Evolutionary conservation across 257 asterid genomes (phyloP), one percentile per base, ranked within the genome.

Genomic region (Solanum etuberosum): DNA sequence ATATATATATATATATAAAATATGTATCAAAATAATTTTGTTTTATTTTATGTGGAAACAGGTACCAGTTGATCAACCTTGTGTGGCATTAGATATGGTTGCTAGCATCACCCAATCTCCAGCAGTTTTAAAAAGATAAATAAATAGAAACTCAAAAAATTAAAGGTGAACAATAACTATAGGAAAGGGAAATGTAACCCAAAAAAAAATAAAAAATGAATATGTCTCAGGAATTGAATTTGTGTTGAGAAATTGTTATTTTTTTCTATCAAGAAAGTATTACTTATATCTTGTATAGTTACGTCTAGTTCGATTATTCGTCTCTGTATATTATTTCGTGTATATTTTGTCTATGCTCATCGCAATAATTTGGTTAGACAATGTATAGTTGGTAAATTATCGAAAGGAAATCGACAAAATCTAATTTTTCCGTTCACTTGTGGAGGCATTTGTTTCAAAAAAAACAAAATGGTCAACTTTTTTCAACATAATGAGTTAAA

Each of bases 61-160:
- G 94, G 94, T 91, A 16, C 93, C 94, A 12, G 92, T 91, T 72
- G 91, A 91, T 89, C 88, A 91, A 84, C 93, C 93, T 3, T 91
- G 93, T 67, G 89, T 91, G 74, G 86, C 89, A n/a, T 35, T 87
- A 74, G 86, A 81, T 73, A 87, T 87, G 86, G 61, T 81, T 84
- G 74, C 86, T 46, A 82, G 42, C 42, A 81, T 87, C 46, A 67
- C 86, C 4, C 57, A 81, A 40, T 87, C 89, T 38, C 82, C 85
- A 31, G 73, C 86, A n/a, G 42, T 54, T 51, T 86, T 84, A 71
- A 86, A 32, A 70, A 70, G 7, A 31, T 31, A 70, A 18, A 16
- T 1, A 31, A 4, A 70, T 34, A 16, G 42, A 9, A 70, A 15
- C 35, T 70, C 42, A 21, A 70, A 80, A 9, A 46, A 29, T 15